Evolutionary conservation across 768 basidiomycete genomes (phyloP).

Genomic region (Mycena galericulata): DNA sequence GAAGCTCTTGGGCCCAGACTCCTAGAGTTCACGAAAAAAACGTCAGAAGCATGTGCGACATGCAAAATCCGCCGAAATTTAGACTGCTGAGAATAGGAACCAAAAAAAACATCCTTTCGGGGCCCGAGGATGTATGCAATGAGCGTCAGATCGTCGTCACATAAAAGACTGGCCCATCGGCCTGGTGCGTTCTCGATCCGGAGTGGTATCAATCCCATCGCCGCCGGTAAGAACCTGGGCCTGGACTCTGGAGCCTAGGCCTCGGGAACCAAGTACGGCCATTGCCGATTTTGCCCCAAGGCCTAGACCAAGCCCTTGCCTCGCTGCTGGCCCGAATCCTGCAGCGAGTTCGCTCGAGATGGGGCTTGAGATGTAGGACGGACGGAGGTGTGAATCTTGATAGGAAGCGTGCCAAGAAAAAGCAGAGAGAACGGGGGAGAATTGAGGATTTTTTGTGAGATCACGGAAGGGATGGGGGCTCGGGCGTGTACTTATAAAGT

Average conservation of each 20-base stretch:
- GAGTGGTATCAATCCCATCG: background rate
- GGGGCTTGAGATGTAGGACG: background rate
- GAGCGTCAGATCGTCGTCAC: too few species aligned
- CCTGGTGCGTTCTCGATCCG: background rate
- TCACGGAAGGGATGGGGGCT: conserved; percentile 5
- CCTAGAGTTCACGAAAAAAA: too few species aligned
- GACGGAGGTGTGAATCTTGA: background rate
- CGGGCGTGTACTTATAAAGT: conserved; percentile 28
- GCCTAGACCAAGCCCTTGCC: conserved; percentile 23
- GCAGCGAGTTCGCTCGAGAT: background rate
- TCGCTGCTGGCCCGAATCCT: background rate
- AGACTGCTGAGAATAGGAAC: too few species aligned
- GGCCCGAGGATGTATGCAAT: too few species aligned
- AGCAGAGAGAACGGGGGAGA: background rate
- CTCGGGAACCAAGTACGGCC: conserved; percentile 13
- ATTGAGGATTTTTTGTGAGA: background rate
- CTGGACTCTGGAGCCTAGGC: conserved; percentile 21
- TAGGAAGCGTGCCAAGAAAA: background rate
- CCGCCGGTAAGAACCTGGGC: background rate
- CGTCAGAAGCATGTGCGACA: too few species aligned
- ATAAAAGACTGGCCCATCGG: conserved; percentile 8
- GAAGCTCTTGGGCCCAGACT: too few species aligned
- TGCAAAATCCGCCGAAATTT: too few species aligned
- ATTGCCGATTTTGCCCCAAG: conserved; percentile 6
- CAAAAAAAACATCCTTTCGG: too few species aligned